Percentiles rank a stretch among this genome's conserved stretches.
phyloP scores from a whole-genome alignment of 805 yeast species.

The Candida bentonensis region DNA sequence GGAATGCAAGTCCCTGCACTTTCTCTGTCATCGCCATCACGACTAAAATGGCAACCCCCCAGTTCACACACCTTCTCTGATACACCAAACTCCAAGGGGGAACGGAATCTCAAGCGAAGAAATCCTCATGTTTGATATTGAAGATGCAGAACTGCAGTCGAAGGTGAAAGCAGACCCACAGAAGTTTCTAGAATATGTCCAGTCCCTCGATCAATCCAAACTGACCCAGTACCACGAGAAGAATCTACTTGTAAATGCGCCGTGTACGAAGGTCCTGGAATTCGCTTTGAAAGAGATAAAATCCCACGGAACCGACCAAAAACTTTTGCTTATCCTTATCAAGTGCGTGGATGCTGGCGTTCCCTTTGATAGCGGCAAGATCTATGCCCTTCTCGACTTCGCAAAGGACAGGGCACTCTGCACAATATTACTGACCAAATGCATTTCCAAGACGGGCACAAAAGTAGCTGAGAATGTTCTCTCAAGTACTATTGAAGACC shows the following conservation, averaged over 20 bases:
- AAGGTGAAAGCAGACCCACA: not conserved
- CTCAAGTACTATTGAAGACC: conserved; percentile 5
- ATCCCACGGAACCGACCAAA: not conserved
- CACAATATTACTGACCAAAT: not conserved
- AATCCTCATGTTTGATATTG: not conserved
- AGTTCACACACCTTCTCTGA: too few species aligned
- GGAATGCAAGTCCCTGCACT: too few species aligned
- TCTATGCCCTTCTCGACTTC: not conserved
- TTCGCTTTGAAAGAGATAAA: not conserved
- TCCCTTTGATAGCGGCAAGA: not conserved
- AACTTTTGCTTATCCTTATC: not conserved
- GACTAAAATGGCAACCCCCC: too few species aligned
- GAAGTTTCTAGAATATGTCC: not conserved
- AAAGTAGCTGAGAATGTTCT: not conserved
- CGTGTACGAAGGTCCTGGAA: not conserved
- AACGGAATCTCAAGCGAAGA: too few species aligned
- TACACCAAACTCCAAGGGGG: too few species aligned
- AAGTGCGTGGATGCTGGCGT: not conserved
- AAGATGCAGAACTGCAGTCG: not conserved
- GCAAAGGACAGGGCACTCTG: not conserved
- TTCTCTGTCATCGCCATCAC: too few species aligned
- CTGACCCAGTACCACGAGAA: not conserved
- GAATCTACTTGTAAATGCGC: not conserved
- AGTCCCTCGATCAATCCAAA: not conserved
- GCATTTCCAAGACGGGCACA: not conserved